Evolutionary conservation across 192 early-diverging fungal species (phyloP), one percentile per base, ranked within the genome.

Genomic region (Coemansia sp.): DNA sequence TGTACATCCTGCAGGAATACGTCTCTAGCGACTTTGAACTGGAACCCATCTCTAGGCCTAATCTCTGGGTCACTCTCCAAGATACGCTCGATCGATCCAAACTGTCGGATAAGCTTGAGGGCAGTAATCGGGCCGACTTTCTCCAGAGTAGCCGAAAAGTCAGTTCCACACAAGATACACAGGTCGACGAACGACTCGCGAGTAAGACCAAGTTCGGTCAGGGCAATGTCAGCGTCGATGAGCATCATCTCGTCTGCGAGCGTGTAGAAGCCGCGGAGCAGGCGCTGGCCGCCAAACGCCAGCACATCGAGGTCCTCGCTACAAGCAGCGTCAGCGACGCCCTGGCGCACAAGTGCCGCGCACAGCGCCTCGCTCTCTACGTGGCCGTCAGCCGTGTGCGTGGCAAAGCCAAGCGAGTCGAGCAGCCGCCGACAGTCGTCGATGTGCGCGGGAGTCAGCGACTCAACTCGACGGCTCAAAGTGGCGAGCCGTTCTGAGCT

Each of bases 91-190:
- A 93, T 90, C 5, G 88, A 87, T 17, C 88, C 88, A 69, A 86
- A 75, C 63, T 82, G 46, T 43, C 72, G 75, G 8, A 93, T 80
- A 42, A 89, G 72, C 17, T 78, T 67, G n/a, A 84, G 79, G 11
- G 91, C 91, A 6, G 74, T 86, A 23, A 87, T 67, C 16, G 89
- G 88, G 2, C 90, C 91, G 38, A 93, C 86, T n/a, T 85, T 82
- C 47, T 84, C 76, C 7, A 93, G 76, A 1, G 85, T 91, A 7
- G 84, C 80, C 40, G 85, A 84, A 75, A 91, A 93, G 61, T 93
- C 92, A 0, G 90, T 93, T 30, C 90, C 92, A 63, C 90, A 92
- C 21, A 93, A 70, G 47, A 93, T 91, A 66, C 92, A 91, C 58
- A 93, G 28, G 67, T 93, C 90, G 6, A 89, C 61, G 68, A 91